A percentile compares a stretch with the other conserved stretches of the same genome.
Evolutionary conservation across 2,329 filamentous ascomycete genomes (phyloP).

Genomic region (Chlorencoelia australis): DNA sequence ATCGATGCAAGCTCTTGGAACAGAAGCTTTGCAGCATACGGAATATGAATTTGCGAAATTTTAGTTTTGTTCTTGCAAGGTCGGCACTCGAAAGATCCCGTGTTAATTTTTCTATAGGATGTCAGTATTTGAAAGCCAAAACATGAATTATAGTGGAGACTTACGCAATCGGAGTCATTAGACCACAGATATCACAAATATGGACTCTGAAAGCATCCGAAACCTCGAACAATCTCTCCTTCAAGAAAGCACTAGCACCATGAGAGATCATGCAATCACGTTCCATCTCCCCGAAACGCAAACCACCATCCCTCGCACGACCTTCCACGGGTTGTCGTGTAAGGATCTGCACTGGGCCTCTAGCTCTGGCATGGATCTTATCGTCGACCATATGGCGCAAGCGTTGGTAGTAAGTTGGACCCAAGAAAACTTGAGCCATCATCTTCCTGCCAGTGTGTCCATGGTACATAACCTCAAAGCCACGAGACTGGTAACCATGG

Average conservation of each 20-base stretch:
- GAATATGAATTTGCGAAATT: conserved; percentile 96
- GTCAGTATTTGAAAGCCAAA: conserved; percentile 26
- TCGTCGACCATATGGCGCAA: conserved; percentile 99
- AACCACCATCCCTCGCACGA: conserved; percentile 93
- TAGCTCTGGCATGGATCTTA: conserved; percentile 98
- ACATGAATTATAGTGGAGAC: conserved; percentile 32
- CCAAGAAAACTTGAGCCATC: conserved; percentile 89
- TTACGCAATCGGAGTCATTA: conserved; percentile 99
- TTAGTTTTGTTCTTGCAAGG: conserved; percentile 99
- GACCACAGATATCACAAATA: conserved; percentile 94
- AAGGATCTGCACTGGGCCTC: conserved; percentile 93
- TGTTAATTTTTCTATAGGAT: conserved; percentile 68
- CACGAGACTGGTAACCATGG: conserved; percentile 91
- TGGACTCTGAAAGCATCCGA: conserved; percentile 97
- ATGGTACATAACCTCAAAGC: conserved; percentile 98
- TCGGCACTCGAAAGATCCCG: conserved; percentile 91
- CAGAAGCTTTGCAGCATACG: conserved; percentile 92
- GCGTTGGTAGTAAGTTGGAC: conserved; percentile 97
- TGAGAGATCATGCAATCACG: conserved; percentile 99
- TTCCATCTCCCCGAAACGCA: conserved; percentile 99
- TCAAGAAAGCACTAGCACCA: conserved; percentile 90
- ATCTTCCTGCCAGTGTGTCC: conserved; percentile 93
- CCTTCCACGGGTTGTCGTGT: conserved; percentile 96
- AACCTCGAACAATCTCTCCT: conserved; percentile 94
- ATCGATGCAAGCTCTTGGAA: conserved; percentile 98